Evolutionary conservation across 345 rosid species (phyloP).

Genomic region (Triadica sebifera): DNA sequence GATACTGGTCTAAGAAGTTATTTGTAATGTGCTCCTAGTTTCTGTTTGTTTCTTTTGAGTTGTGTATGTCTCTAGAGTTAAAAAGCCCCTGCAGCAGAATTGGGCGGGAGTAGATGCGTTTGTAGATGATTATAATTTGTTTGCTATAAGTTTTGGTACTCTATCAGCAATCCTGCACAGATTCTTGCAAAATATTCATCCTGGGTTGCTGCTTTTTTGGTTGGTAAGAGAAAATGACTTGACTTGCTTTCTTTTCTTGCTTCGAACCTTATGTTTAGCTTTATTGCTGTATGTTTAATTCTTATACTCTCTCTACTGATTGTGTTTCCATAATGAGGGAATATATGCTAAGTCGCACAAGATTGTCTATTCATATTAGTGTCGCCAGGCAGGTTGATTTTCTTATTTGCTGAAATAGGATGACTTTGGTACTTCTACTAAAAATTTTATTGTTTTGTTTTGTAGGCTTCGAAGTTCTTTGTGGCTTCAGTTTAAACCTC

Average conservation of each 20-base stretch:
- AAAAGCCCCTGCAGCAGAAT: slow-evolving; percentile 53
- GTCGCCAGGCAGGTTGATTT: slow-evolving; percentile 29
- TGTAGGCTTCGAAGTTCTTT: slow-evolving; percentile 79
- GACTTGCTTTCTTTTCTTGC: slow-evolving; percentile 28
- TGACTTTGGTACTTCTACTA: neutral
- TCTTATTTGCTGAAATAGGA: slow-evolving; percentile 7
- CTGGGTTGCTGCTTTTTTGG: slow-evolving; percentile 51
- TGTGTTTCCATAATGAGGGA: slow-evolving; percentile 23
- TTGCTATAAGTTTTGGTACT: slow-evolving; percentile 54
- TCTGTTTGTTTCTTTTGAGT: slow-evolving; percentile 36
- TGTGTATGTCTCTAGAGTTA: slow-evolving; percentile 42
- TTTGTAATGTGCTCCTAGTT: slow-evolving; percentile 19
- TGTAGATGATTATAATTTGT: slow-evolving; percentile 54
- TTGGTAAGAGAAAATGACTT: slow-evolving; percentile 69
- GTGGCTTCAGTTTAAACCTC: slow-evolving; percentile 82
- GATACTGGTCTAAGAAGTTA: slow-evolving; percentile 32
- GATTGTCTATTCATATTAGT: slow-evolving; percentile 22
- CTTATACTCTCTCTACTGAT: slow-evolving; percentile 22
- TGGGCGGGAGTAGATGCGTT: slow-evolving; percentile 55
- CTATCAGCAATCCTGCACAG: slow-evolving; percentile 70
- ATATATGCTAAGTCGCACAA: slow-evolving; percentile 28
- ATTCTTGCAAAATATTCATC: slow-evolving; percentile 67
- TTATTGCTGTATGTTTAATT: slow-evolving; percentile 5
- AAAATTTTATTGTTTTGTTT: slow-evolving; percentile 18
- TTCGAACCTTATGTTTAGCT: slow-evolving; percentile 19